Evolutionary conservation across 1,139 yeast genomes (phyloP).

Genomic region (Geotrichum candidum): DNA sequence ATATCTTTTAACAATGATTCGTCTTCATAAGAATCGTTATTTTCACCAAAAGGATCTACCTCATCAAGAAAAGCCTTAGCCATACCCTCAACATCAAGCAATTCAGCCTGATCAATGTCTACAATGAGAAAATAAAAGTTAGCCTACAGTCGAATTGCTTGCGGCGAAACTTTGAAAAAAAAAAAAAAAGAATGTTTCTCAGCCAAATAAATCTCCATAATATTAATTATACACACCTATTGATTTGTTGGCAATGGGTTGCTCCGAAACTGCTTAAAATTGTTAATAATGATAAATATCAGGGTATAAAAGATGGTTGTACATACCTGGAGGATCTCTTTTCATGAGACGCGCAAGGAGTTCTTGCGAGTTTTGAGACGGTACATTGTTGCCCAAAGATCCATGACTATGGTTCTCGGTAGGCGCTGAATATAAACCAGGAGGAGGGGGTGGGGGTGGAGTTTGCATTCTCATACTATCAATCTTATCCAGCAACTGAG

Average conservation of each 20-base stretch:
- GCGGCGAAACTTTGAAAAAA: neutral
- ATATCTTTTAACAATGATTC: neutral
- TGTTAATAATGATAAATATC: neutral
- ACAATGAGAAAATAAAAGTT: slow-evolving; percentile 1
- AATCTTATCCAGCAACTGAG: slow-evolving; percentile 8
- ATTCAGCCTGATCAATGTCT: neutral
- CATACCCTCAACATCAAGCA: neutral
- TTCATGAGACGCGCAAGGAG: slow-evolving; percentile 38
- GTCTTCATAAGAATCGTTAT: neutral
- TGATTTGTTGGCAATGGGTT: neutral
- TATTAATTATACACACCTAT: neutral
- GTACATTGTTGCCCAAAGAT: neutral
- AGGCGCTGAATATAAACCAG: slow-evolving; percentile 27
- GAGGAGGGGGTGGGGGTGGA: slow-evolving; percentile 30
- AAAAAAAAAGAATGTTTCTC: neutral
- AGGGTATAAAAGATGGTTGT: neutral
- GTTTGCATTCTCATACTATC: slow-evolving; percentile 10
- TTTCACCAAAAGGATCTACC: neutral
- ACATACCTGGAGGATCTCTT: slow-evolving; percentile 28
- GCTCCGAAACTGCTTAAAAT: neutral
- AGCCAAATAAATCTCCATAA: neutral
- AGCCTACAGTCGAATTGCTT: slow-evolving; percentile 1
- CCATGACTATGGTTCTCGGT: slow-evolving; percentile 11
- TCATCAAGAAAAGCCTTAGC: neutral
- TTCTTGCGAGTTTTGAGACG: slow-evolving; percentile 34